Base-by-base conservation (phyloP, 768 basidiomycete species). In the Kockovaella imperatae region DNA sequence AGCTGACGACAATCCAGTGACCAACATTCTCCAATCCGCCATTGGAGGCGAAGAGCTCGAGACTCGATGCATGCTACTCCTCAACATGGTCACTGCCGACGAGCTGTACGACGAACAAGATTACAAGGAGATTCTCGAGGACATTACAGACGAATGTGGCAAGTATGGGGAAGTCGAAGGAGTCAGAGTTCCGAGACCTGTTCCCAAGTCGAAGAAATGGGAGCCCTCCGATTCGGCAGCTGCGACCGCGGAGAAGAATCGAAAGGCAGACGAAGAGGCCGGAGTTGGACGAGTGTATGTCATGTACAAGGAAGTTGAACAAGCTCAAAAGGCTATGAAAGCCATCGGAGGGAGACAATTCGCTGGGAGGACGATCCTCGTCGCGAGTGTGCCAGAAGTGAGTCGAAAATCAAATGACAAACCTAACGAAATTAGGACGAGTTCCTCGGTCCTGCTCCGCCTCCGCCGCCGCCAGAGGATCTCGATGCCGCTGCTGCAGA, bases 211-310 rank as follows among this genome's bases (percentile, higher is more conserved):
- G 66, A 88, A 84, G 60, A 78, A 78, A 44, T 79, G 82, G 59
- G 74, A 79, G 24, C 77, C 80, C 13, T 75, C 79, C 43, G 60
- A 62, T 45, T 49, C 47, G 13, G 83, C 86, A 59, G 83, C 81
- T 25, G 77, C 78, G 50, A 80, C 83, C 29, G 76, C 77, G 35
- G 90, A 93, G 69, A 62, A 62, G 53, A 53, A 45, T 14, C 41
- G 51, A 42, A 53, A 64, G 49, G 53, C 50, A 14, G 71, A 72
- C 44, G 90, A 95, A 68, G 86, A 84, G 25, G 78, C 85, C 1
- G 95, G 93, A 45, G 88, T 99, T 18, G 93, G 95, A 35, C 79
- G 90, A 42, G 95, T 99, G 13, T 97, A 93, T 69, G 90, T 99
- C 54, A 84, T 87, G 74, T 99, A 85, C 67, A 63, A 60, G 38